A percentile compares a stretch with the other conserved stretches of the same genome.
Conservation (phyloP, 495 filamentous ascomycete genomes). For the Collariella sp. region DNA sequence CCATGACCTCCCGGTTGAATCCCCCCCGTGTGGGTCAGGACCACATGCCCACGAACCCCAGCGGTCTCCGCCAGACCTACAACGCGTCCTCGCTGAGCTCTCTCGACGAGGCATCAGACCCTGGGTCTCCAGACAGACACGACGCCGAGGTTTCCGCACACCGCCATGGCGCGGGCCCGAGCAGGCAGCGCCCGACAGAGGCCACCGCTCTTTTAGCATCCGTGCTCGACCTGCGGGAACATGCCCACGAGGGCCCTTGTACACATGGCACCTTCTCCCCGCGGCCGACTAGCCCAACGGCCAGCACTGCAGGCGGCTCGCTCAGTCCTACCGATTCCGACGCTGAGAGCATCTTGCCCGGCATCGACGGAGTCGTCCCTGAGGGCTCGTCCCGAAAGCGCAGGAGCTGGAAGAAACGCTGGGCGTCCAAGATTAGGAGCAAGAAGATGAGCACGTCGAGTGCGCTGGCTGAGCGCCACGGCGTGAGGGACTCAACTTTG, state of each 20-base stretch:
- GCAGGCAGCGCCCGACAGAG: constrained; percentile 27
- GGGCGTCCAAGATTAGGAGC: constrained; percentile 36
- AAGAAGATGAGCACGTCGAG: constrained; percentile 57
- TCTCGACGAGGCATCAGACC: constrained; percentile 3
- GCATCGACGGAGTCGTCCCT: constrained; percentile 14
- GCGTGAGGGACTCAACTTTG: constrained; percentile 45
- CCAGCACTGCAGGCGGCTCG: constrained; percentile 31
- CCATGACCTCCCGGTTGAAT: constrained; percentile 12
- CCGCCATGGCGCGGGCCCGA: constrained; percentile 21
- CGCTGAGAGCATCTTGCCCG: constrained; percentile 11
- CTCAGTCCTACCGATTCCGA: constrained; percentile 18
- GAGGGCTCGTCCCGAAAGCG: constrained; percentile 14
- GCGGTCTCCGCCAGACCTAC: constrained; percentile 38
- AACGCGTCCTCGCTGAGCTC: constrained; percentile 30
- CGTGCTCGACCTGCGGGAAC: constrained; percentile 20
- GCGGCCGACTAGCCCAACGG: constrained; percentile 42
- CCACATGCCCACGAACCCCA: constrained; percentile 35
- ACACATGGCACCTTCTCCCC: constrained; percentile 78
- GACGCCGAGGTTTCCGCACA: constrained; percentile 3
- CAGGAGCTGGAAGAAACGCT: constrained; percentile 28
- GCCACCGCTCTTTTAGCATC: constrained; percentile 35
- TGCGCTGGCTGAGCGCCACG: constrained; percentile 51
- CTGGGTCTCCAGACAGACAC: not conserved
- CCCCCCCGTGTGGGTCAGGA: constrained; percentile 10
- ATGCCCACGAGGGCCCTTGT: constrained; percentile 46